phyloP scores from a whole-genome alignment of 1,139 yeast genomes.

The Blastobotrys proliferans region DNA sequence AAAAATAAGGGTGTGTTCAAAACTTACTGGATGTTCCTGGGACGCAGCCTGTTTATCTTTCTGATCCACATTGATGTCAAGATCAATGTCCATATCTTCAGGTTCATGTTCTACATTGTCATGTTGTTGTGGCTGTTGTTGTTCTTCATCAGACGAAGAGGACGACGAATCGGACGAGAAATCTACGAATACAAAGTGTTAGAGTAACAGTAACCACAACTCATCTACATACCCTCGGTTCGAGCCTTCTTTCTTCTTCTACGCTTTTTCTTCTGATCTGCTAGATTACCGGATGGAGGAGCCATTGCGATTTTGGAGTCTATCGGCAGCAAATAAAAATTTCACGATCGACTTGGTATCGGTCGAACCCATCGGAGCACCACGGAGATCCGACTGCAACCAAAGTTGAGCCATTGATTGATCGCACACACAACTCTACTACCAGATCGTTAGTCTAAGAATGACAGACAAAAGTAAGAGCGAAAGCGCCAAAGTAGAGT shows the following conservation, averaged over 20 bases:
- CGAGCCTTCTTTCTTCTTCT: conserved; percentile 33
- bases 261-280: conserved; percentile 24
- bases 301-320: too few species aligned
- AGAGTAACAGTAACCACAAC: not conserved
- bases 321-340: too few species aligned
- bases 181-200: conserved; percentile 18
- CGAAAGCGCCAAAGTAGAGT: not conserved
- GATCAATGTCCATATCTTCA: conserved; percentile 16
- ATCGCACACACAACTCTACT: not conserved
- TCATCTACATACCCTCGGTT: conserved; percentile 29
- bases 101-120: not conserved
- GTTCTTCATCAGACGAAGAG: conserved; percentile 5
- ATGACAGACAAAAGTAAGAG: not conserved
- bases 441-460: not conserved
- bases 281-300: conserved; percentile 14
- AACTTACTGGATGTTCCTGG: conserved; percentile 17
- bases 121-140: conserved; percentile 6
- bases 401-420: too few species aligned
- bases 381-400: too few species aligned
- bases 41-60: conserved; percentile 9
- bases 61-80: conserved; percentile 16
- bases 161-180: conserved; percentile 27
- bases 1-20: too few species aligned
- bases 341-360: too few species aligned
- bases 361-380: too few species aligned